Percentiles rank a stretch among this genome's conserved stretches.
These are phyloP conservation scores for Erucastrum elatum DNA, from an alignment of 345 rosid genomes.

Conservation along the genomic window DNA sequence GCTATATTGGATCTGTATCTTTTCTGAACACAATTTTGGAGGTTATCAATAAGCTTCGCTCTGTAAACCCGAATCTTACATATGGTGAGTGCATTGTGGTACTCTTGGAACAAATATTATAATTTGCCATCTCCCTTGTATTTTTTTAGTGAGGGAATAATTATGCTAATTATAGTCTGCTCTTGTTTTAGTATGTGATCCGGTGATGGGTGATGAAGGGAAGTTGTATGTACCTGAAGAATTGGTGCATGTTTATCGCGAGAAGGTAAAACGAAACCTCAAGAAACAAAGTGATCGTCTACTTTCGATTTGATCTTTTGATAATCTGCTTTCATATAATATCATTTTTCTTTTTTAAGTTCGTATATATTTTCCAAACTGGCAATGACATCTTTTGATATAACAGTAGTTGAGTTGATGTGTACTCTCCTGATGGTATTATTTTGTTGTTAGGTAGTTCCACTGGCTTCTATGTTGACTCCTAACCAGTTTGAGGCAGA, in stretches of 20 bases:
- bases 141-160: not conserved
- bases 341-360: too few species aligned
- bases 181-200: slow-evolving; percentile 86
- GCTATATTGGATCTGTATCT: slow-evolving; percentile 98
- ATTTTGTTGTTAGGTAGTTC: slow-evolving; percentile 70
- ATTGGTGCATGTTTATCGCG: slow-evolving; percentile 78
- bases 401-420: not conserved
- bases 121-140: not conserved
- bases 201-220: slow-evolving; percentile 99
- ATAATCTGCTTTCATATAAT: not conserved
- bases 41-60: slow-evolving; percentile 83
- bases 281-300: not conserved
- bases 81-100: slow-evolving; percentile 59
- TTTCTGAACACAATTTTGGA: slow-evolving; percentile 72
- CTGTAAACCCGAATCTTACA: slow-evolving; percentile 74
- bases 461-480: slow-evolving; percentile 97
- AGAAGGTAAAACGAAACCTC: slow-evolving; percentile 56
- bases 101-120: slow-evolving; percentile 2
- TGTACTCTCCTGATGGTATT: slow-evolving; percentile 10
- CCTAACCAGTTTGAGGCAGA: slow-evolving; percentile 99
- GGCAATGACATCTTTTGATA: not conserved
- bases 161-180: slow-evolving; percentile 21
- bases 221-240: slow-evolving; percentile 94
- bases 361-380: not conserved
- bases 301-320: not conserved